Evolutionary conservation across 2,329 filamentous ascomycete species (phyloP).

Genomic region (Coniochaeta sp.): DNA sequence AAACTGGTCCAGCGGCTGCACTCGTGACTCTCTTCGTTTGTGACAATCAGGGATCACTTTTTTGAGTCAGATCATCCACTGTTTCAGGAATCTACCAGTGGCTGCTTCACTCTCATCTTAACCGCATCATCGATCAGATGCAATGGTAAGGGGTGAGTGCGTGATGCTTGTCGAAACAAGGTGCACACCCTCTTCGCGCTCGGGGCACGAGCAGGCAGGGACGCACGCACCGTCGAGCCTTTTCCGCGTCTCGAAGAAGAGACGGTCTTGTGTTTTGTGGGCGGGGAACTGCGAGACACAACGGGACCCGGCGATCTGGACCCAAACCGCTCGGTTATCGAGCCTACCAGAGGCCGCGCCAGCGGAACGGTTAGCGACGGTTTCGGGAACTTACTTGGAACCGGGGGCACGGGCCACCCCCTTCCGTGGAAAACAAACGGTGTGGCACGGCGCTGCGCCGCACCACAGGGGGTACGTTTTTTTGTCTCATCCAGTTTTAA

Average conservation of each 20-base stretch:
- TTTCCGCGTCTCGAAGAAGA: neutral
- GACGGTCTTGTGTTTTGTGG: neutral
- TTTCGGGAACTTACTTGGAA: neutral
- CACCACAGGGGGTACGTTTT: too few relatives aligned
- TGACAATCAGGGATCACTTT: neutral
- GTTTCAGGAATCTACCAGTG: neutral
- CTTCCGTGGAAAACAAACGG: neutral
- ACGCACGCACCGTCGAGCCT: neutral
- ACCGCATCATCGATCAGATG: neutral
- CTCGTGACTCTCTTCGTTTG: neutral
- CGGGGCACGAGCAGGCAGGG: too few relatives aligned
- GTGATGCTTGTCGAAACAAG: neutral
- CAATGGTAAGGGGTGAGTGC: neutral
- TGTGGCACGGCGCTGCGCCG: too few relatives aligned
- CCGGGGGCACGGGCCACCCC: neutral
- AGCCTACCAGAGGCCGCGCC: slow-evolving; percentile 3
- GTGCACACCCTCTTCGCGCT: neutral
- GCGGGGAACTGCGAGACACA: neutral
- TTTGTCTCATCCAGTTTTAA: too few relatives aligned
- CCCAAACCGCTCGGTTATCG: slow-evolving; percentile 7
- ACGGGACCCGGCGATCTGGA: slow-evolving; percentile 8
- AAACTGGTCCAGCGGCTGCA: neutral
- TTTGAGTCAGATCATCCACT: neutral
- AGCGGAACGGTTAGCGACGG: slow-evolving; percentile 1
- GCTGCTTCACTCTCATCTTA: neutral